Base-by-base conservation (phyloP, 2,329 filamentous ascomycete genomes). In the Trichoderma sp. region DNA sequence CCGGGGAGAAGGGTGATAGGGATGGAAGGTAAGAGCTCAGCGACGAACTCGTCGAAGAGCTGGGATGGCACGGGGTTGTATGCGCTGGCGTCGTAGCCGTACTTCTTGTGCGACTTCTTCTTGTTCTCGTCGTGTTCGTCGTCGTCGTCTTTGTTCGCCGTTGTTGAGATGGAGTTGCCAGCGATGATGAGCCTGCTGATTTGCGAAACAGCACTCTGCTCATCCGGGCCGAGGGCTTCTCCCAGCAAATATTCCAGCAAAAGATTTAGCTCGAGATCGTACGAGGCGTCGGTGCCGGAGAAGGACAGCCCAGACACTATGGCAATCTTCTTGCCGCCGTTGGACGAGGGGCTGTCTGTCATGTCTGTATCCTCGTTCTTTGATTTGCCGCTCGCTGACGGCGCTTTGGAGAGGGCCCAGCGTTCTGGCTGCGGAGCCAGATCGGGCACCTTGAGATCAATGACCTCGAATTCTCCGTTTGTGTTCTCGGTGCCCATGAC, bases 401-500 rank as follows among this genome's bases (percentile, higher is more conserved):
- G 76, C 60, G 74, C 79, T 70, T 89, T 85, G 8, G 89, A 86
- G 32, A 90, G 82, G 63, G 90, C 84, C 93, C 93, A 97, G 34
- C 94, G 88, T 59, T 87, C 84, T 13, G 92, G 90, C 74, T 99
- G 95, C 0, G 89, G 88, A 17, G 94, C 86, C 5, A 99, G 81
- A 76, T 97, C 93, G 7, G 95, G 92, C 52, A 97, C 89, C 75
- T 94, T 92, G 72, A 97, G 84, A 78, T 97, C 94, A 48, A 98
- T 85, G 7, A 97, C 91, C 73, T 98, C 93, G 69, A 99, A 93
- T 73, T 97, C 92, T 70, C 95, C 95, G 79, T 94, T 90, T 63
- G 88, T 84, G 74, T 97, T 97, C 77, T 99, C 95, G 0, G 93
- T 97, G 39, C 95, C 95, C 82, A 99, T 88, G 3, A 94, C 93